These are phyloP conservation scores for Emydomyces testavorans DNA, from an alignment of 2,329 filamentous ascomycete species.

Conservation along the genomic window DNA sequence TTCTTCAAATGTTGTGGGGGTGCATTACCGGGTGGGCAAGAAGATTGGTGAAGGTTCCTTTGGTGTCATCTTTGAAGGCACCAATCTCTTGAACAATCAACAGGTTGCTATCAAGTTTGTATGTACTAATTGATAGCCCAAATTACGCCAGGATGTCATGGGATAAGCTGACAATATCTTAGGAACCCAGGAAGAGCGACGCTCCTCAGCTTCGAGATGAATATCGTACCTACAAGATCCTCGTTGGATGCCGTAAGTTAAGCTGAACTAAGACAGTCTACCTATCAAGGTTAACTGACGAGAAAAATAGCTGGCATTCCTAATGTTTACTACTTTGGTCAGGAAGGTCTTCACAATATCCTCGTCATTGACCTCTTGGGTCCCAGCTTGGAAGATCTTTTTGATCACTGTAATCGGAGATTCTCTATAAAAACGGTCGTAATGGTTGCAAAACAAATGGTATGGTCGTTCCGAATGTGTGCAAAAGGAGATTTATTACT, in stretches of 20 bases:
- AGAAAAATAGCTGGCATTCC: conserved; percentile 79
- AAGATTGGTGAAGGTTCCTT: conserved; percentile 99
- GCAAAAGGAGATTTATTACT: conserved; percentile 17
- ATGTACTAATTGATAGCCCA: conserved; percentile 35
- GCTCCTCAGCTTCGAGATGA: conserved; percentile 95
- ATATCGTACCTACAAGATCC: conserved; percentile 98
- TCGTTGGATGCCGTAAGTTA: conserved; percentile 96
- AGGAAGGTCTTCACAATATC: conserved; percentile 97
- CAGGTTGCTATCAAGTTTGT: conserved; percentile 99
- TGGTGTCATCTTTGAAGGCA: conserved; percentile 97
- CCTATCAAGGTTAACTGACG: not conserved
- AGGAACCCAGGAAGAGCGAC: conserved; percentile 98
- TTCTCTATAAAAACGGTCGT: conserved; percentile 97
- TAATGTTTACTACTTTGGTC: conserved; percentile 98
- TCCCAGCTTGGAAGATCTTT: conserved; percentile 88
- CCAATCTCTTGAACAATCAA: conserved; percentile 96
- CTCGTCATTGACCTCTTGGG: conserved; percentile 94
- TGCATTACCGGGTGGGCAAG: conserved; percentile 97
- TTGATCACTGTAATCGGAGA: conserved; percentile 89
- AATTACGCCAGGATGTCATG: not conserved
- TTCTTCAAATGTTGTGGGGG: conserved; percentile 93
- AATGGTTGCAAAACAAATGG: conserved; percentile 99
- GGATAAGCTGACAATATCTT: conserved; percentile 18
- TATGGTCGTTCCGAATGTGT: conserved; percentile 33
- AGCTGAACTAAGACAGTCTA: not conserved